Evolutionary conservation across 2,329 filamentous ascomycete genomes (phyloP).

Genomic region (Talaromyces sp.): DNA sequence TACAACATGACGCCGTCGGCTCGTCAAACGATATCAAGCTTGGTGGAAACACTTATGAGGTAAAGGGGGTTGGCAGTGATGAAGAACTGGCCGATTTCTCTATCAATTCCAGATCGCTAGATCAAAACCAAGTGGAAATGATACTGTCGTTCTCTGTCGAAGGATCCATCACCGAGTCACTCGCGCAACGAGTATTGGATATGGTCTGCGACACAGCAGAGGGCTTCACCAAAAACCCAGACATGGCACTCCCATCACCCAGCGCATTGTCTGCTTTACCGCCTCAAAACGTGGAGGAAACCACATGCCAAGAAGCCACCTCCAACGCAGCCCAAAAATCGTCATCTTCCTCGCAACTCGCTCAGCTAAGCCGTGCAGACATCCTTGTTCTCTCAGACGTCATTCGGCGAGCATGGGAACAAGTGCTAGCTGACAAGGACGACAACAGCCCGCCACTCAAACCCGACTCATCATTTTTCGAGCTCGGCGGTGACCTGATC

Average conservation of each 20-base stretch:
- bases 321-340: background rate
- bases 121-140: conserved; percentile 27
- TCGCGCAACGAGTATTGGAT: conserved; percentile 31
- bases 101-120: conserved; percentile 31
- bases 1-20: conserved; percentile 35
- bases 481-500: conserved; percentile 37
- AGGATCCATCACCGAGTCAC: conserved; percentile 25
- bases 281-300: conserved; percentile 25
- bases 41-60: conserved; percentile 31
- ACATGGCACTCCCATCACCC: conserved; percentile 25
- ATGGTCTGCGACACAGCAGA: conserved; percentile 35
- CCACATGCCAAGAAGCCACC: background rate
- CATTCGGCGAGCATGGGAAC: conserved; percentile 33
- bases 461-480: conserved; percentile 37
- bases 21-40: conserved; percentile 31
- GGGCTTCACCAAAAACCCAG: conserved; percentile 31
- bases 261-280: conserved; percentile 26
- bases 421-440: conserved; percentile 26
- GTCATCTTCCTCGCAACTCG: conserved; percentile 31
- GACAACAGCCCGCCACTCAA: conserved; percentile 24
- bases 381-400: conserved; percentile 35
- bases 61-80: conserved; percentile 33
- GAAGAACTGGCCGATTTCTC: conserved; percentile 37
- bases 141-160: conserved; percentile 34
- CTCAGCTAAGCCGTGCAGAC: conserved; percentile 31